Evolutionary conservation across 495 filamentous ascomycete species (phyloP), one percentile per base, ranked within the genome.

Genomic region (Penicillium malachiteum): DNA sequence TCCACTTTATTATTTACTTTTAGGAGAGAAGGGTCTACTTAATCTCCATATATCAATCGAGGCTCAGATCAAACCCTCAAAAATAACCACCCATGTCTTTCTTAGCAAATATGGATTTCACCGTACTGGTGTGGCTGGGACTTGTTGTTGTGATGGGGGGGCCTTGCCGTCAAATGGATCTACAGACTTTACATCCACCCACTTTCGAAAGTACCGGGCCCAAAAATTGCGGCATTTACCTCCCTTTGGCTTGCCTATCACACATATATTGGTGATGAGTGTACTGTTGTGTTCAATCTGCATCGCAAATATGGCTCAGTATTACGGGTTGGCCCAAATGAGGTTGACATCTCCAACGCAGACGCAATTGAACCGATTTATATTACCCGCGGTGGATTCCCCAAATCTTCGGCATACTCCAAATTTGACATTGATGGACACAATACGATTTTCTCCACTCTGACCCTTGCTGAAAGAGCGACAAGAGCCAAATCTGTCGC

Each of bases 391-490:
- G 78, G 79, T 16, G 78, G 78, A 7, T 80, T 82, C 53, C 54
- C 63, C 21, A 82, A 82, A 56, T 68, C 75, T 31, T 42, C 60
- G 1, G 71, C 63, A 42, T 83, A 82, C 60, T 56, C 56, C 8
- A 84, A 82, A 50, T 82, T 82, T 58, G 75, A 82, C 49, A 73
- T 82, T 48, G 80, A 80, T 34, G 71, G 70, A 3, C 71, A 76
- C 52, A 55, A 58, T 17, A 78, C 77, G n/a, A 78, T 84, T 7
- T 83, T 84, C 66, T 80, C 77, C 2, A 71, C 72, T 1, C 58
- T 64, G 18, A 72, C 73, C 31, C 52, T 66, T 3, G 64, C 64
- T 0, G 67, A 78, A 54, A 66, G 80, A 18, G 65, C 70, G 3
- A 52, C 53, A 1, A 60, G 81, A 34, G 78, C 78, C 26, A 81